These are phyloP conservation scores for Symbiodinium natans DNA, from an alignment of 73 alveolate species.

Conservation along the genomic window DNA sequence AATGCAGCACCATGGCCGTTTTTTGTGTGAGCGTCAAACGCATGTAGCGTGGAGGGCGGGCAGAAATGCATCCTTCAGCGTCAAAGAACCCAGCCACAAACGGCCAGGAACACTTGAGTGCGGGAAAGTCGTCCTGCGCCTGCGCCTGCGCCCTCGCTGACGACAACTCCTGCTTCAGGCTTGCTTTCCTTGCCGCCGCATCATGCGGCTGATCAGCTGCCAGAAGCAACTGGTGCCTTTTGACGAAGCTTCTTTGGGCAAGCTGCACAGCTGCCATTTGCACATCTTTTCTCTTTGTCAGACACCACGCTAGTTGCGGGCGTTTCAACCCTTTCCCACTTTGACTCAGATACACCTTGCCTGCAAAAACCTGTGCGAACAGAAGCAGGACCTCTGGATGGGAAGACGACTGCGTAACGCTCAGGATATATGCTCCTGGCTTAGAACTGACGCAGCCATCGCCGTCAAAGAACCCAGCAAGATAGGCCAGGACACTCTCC, in stretches of 20 bases:
- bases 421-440: background rate
- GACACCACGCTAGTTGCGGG: background rate
- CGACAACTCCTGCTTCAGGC: background rate
- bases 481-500: background rate
- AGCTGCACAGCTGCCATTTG: background rate
- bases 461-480: background rate
- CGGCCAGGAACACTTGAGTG: background rate
- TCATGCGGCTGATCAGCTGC: background rate
- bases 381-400: background rate
- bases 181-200: background rate
- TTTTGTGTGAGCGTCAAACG: background rate
- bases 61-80: background rate
- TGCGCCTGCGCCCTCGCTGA: background rate
- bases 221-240: background rate
- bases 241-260: background rate
- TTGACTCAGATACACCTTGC: background rate
- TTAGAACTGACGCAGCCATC: background rate
- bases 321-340: background rate
- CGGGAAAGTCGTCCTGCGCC: background rate
- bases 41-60: background rate
- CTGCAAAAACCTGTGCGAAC: background rate
- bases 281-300: background rate
- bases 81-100: background rate
- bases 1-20: background rate
- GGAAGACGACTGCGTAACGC: background rate